These are phyloP conservation scores for Apocynum venetum DNA, from an alignment of 257 asterid genomes.

Conservation along the genomic window DNA sequence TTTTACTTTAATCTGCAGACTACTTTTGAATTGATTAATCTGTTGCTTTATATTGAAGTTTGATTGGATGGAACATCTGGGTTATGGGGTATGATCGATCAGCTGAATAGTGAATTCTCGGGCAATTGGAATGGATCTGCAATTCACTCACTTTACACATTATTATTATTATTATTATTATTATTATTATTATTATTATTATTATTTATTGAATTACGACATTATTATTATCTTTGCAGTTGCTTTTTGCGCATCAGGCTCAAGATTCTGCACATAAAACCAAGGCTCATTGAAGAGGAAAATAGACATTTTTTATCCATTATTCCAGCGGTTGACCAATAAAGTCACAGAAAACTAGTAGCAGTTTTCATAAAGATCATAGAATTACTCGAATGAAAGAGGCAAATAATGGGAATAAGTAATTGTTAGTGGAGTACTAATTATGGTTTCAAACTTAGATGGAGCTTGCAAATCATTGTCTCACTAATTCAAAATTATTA, in stretches of 20 bases:
- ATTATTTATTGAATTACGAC: neutral
- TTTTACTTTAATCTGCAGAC: neutral
- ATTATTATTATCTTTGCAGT: slow-evolving; percentile 12
- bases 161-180: no score
- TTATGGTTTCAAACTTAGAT: no score
- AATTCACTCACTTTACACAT: neutral
- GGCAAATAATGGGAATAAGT: no score
- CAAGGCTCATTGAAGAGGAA: neutral
- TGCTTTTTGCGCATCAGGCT: slow-evolving; percentile 12
- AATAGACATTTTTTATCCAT: neutral
- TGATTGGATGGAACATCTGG: slow-evolving; percentile 1
- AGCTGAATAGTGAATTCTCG: neutral
- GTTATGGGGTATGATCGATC: neutral
- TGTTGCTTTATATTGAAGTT: neutral
- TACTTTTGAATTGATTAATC: neutral
- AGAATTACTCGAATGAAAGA: no score
- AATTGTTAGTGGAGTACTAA: no score
- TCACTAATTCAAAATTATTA: no score
- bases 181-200: no score
- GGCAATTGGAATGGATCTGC: neutral
- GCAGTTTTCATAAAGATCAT: neutral
- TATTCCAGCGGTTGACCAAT: neutral
- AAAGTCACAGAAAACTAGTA: neutral
- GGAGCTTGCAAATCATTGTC: neutral
- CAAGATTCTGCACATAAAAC: slow-evolving; percentile 3